Evolutionary conservation across 495 filamentous ascomycete species (phyloP).

Genomic region (Friedmanniomyces endolithicus): DNA sequence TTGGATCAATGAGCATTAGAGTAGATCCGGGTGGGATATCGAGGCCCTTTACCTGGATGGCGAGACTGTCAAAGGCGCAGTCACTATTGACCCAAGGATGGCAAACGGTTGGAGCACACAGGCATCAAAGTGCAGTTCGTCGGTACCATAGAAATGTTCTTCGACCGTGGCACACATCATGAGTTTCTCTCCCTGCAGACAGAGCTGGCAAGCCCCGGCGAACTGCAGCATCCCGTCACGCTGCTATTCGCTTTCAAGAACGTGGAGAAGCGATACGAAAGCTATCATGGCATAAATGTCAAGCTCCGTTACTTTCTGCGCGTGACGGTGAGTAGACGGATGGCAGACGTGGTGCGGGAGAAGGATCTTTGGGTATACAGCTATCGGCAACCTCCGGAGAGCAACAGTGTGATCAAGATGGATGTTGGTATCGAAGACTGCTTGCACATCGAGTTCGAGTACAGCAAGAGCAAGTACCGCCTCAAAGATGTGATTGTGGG

Average conservation of each 20-base stretch:
- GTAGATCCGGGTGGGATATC: too few species aligned
- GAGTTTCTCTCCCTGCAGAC: slow-evolving; percentile 95
- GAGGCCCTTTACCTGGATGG: slow-evolving; percentile 74
- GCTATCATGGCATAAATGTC: slow-evolving; percentile 99
- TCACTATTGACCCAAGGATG: slow-evolving; percentile 97
- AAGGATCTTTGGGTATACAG: slow-evolving; percentile 99
- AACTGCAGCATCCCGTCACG: slow-evolving; percentile 95
- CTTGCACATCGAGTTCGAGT: slow-evolving; percentile 98
- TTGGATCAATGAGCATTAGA: too few species aligned
- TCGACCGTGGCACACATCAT: slow-evolving; percentile 97
- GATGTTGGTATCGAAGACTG: slow-evolving; percentile 99
- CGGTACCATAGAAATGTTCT: slow-evolving; percentile 99
- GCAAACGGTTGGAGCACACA: slow-evolving; percentile 92
- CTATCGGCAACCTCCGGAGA: slow-evolving; percentile 96
- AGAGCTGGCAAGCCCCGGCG: slow-evolving; percentile 89
- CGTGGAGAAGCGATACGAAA: slow-evolving; percentile 99
- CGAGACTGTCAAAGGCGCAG: slow-evolving; percentile 90
- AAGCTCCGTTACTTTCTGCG: slow-evolving; percentile 96
- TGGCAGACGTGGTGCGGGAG: slow-evolving; percentile 95
- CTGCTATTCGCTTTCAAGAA: slow-evolving; percentile 99
- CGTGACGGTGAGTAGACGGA: slow-evolving; percentile 88
- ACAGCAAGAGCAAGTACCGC: slow-evolving; percentile 97
- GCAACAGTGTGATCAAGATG: slow-evolving; percentile 99
- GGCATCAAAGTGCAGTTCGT: slow-evolving; percentile 99
- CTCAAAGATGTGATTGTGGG: slow-evolving; percentile 99